Conservation (phyloP, 805 yeast species). For the Tetrapisispora iriomotensis region DNA sequence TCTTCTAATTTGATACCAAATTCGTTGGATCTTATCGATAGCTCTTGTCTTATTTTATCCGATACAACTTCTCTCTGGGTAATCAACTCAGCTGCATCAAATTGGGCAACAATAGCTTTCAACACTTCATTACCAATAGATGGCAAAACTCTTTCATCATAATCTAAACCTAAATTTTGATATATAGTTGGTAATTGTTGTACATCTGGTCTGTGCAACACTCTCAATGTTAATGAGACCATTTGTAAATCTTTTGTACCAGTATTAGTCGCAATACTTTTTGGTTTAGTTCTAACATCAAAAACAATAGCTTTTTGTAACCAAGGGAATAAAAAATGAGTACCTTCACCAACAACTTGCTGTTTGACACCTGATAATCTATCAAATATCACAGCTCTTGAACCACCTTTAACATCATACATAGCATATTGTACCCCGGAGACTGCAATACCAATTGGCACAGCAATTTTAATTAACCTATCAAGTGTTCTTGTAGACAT, state of each 20-base stretch:
- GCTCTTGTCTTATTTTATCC: conserved; percentile 77
- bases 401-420: conserved; percentile 94
- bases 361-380: conserved; percentile 81
- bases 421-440: conserved; percentile 72
- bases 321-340: conserved; percentile 95
- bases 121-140: conserved; percentile 88
- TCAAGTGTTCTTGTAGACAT: conserved; percentile 21
- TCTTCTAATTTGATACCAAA: conserved; percentile 90
- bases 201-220: conserved; percentile 90
- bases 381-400: conserved; percentile 92
- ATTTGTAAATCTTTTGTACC: conserved; percentile 96
- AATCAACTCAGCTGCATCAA: conserved; percentile 92
- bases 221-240: conserved; percentile 87
- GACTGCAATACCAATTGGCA: conserved; percentile 61
- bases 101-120: conserved; percentile 84
- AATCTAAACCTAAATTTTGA: conserved; percentile 85
- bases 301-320: conserved; percentile 80
- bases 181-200: conserved; percentile 72
- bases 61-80: conserved; percentile 95
- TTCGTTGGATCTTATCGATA: conserved; percentile 72
- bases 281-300: conserved; percentile 93
- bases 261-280: conserved; percentile 86
- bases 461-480: conserved; percentile 38
- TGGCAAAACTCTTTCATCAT: conserved; percentile 89
- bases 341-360: conserved; percentile 90